Base-by-base conservation (phyloP, 345 rosid species). In the Gossypium raimondii region DNA sequence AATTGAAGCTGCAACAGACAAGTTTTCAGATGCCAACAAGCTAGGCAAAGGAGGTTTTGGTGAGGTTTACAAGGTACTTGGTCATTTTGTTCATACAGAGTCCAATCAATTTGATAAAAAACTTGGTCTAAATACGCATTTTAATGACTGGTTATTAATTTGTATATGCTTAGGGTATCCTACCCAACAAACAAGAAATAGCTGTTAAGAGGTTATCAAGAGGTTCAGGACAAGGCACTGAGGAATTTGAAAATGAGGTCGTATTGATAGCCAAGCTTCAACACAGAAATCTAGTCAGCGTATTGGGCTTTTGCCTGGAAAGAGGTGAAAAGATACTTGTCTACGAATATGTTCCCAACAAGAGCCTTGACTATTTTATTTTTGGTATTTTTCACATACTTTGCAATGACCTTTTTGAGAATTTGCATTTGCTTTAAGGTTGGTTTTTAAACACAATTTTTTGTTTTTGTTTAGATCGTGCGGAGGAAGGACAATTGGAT, bases 231-330 rank as follows among this genome's bases (percentile, higher is more conserved):
- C 62, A 58, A 58, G 62, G 62, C 1, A 24, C 62, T 20, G 62
- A 58, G 8, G 71, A 74, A n/a, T 74, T 63, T 52, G 50, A 64
- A 52, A 74, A 63, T 14, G 77, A 74, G 38, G 77, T 38, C n/a
- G 25, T 27, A 18, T 48, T 74, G 18, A 45, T 74, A 17, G 71
- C 60, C 14, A 74, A 51, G 24, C 61, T 74, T 25, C 77, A 74
- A 44, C 87, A 84, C n/a, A 76, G 85, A 53, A 82, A 84, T 72
- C 67, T 81, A 51, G 87, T 84, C n/a, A 20, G 79, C 18, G 83
- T 84, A 44, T 77, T 81, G 44, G 84, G 87, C 5, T 84, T 77
- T 60, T 81, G 85, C 76, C 62, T 81, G 73, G 84, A 79, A 62
- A 11, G 67, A 62, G 45, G 7, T 17, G 67, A 62, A 34, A 62